phyloP scores from a whole-genome alignment of 2,329 filamentous ascomycete species.

The Paecilomyces fulvus region DNA sequence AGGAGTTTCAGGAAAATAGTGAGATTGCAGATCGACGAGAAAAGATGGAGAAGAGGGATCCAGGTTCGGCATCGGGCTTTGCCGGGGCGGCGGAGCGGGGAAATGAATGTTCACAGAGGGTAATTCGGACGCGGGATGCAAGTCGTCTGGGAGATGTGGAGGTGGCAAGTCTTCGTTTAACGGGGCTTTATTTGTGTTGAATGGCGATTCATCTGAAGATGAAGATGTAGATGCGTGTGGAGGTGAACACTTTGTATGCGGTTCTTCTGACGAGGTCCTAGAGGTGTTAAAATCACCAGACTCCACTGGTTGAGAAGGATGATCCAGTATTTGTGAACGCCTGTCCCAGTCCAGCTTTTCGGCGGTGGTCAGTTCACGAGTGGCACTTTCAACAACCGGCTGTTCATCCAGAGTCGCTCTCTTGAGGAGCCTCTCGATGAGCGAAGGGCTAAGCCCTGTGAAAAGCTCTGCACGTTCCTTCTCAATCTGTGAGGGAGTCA shows the following conservation, averaged over 20 bases:
- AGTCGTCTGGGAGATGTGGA: slow-evolving; percentile 25
- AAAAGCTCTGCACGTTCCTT: slow-evolving; percentile 74
- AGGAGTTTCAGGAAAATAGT: slow-evolving; percentile 86
- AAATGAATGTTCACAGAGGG: slow-evolving; percentile 33
- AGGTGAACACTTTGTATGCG: neutral
- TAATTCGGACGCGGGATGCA: slow-evolving; percentile 31
- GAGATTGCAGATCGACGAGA: slow-evolving; percentile 72
- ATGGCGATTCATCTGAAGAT: slow-evolving; percentile 5
- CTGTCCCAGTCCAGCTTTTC: slow-evolving; percentile 1
- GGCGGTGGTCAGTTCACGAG: neutral
- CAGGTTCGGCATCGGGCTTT: slow-evolving; percentile 57
- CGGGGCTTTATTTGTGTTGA: slow-evolving; percentile 4
- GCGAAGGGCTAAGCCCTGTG: slow-evolving; percentile 61
- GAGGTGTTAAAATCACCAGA: slow-evolving; percentile 21
- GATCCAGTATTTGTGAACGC: neutral
- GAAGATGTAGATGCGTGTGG: slow-evolving; percentile 1
- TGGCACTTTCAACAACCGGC: neutral
- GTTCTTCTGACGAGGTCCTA: slow-evolving; percentile 5
- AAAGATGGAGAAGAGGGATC: slow-evolving; percentile 79
- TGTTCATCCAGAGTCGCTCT: slow-evolving; percentile 66
- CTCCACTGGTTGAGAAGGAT: slow-evolving; percentile 11
- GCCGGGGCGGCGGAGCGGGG: slow-evolving; percentile 35
- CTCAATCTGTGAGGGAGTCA: slow-evolving; percentile 76
- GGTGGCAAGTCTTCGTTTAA: slow-evolving; percentile 29
- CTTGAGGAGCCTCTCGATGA: slow-evolving; percentile 68